A percentile compares a stretch with the other conserved stretches of the same genome.
phyloP scores from a whole-genome alignment of 345 rosid species.

The Lepidium sativum region DNA sequence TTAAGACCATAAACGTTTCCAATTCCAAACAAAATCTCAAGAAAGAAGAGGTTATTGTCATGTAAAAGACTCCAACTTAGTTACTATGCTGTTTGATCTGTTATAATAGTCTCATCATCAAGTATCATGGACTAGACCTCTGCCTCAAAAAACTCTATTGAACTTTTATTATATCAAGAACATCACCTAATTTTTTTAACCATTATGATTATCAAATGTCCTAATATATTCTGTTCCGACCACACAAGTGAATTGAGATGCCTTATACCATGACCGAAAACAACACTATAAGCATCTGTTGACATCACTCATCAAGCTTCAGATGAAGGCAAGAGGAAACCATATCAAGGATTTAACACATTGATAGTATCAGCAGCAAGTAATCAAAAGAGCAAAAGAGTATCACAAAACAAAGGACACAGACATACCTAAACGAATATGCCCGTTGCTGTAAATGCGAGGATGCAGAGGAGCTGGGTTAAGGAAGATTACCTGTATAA shows the following conservation, averaged over 20 bases:
- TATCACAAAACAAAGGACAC: conserved; percentile 4
- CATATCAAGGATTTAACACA: not conserved
- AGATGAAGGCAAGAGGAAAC: not conserved
- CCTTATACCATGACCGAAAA: too few relatives aligned
- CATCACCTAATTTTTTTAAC: not conserved
- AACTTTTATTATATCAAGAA: not conserved
- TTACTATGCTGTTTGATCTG: not conserved
- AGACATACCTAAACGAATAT: conserved; percentile 80
- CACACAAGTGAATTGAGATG: too few relatives aligned
- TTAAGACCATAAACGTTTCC: not conserved
- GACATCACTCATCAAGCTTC: not conserved
- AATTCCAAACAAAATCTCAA: not conserved
- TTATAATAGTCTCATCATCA: not conserved
- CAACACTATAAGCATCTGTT: too few relatives aligned
- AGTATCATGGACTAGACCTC: not conserved
- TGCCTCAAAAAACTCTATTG: not conserved
- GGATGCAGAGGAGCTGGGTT: conserved; percentile 94
- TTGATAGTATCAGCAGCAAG: not conserved
- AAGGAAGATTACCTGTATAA: too few relatives aligned
- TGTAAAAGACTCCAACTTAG: not conserved
- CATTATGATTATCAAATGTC: not conserved
- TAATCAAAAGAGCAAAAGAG: too few relatives aligned
- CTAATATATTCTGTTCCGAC: not conserved
- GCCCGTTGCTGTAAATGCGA: conserved; percentile 95
- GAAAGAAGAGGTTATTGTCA: not conserved